Base-by-base conservation (phyloP, 805 yeast genomes). In the Spathaspora passalidarum region DNA sequence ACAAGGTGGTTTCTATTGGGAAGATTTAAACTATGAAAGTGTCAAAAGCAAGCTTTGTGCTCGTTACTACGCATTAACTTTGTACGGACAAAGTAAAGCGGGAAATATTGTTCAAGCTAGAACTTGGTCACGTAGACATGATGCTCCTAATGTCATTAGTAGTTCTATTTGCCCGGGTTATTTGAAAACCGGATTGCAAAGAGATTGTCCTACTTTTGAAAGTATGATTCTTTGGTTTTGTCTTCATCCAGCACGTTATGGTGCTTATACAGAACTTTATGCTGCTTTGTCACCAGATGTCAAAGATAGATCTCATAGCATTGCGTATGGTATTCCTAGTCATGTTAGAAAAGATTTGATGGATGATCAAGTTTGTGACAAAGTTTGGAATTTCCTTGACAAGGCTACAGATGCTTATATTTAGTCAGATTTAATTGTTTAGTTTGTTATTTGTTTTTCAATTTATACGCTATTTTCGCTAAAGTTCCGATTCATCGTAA, bases 71-170 rank as follows among this genome's bases (percentile, higher is more conserved):
- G 7, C 20, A 51, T 10, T 3, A 53, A 26, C 49, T 51, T 21
- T 53, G 8, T 74, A 78, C 51, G 72, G 68, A 3, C 76, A 73
- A 53, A 65, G 74, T 20, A 78, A 78, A 57, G 75, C 78, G 1
- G 61, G 67, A 22, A 62, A 63, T 44, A 51, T 66, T 20, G 60
- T 65, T 39, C 69, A 68, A 51, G 59, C 74, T 1, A 54, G 59
- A 11, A 55, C 59, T 41, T 74, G 75, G 72, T 51, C 66, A 1
- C 46, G 48, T 37, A 36, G 54, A 18, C 66, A 72, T 40, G 51
- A 56, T 3, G 54, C 63, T 5, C 22, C 34, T 21, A 55, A 62
- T 6, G 61, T 73, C 7, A 57, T 69, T 34, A 56, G 66, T 16
- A 46, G 69, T 3, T 51, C 72, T 1, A 63, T 61, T 1, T 73